Evolutionary conservation across 1,284 basidiomycete genomes (phyloP).

Genomic region (Papiliotrema nemorosa): DNA sequence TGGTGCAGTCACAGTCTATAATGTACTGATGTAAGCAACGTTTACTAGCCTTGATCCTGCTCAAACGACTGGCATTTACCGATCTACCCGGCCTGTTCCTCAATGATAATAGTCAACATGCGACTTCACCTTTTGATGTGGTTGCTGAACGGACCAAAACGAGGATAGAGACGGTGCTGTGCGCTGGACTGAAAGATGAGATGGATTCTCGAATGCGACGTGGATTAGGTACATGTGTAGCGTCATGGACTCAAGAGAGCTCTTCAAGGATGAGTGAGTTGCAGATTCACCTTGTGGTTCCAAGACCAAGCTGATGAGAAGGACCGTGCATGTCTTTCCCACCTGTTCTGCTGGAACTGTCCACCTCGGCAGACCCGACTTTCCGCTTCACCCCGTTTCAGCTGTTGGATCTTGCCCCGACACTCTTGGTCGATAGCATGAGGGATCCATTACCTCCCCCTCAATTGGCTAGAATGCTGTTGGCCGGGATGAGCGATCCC

Average conservation of each 20-base stretch:
- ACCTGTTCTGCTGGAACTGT: constrained; percentile 34
- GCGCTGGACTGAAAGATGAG: constrained; percentile 43
- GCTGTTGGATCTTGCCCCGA: constrained; percentile 32
- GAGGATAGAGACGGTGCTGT: constrained; percentile 39
- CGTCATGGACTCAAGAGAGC: constrained; percentile 38
- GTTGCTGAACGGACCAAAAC: constrained; percentile 30
- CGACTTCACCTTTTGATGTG: constrained; percentile 38
- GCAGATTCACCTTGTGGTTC: neutral
- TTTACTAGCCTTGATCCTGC: constrained; percentile 34
- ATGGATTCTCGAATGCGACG: constrained; percentile 40
- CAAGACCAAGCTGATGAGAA: constrained; percentile 7
- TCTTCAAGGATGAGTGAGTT: constrained; percentile 33
- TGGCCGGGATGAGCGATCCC: constrained; percentile 37
- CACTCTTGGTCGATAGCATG: constrained; percentile 29
- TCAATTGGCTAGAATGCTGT: constrained; percentile 33
- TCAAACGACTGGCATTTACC: constrained; percentile 36
- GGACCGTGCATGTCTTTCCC: constrained; percentile 34
- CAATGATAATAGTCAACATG: constrained; percentile 19
- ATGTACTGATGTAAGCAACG: constrained; percentile 27
- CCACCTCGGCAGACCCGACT: constrained; percentile 30
- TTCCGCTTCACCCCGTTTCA: constrained; percentile 44
- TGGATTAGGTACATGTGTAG: constrained; percentile 37
- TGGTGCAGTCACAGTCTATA: neutral
- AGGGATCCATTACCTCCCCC: constrained; percentile 25
- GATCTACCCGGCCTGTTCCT: constrained; percentile 31